Base-by-base conservation (phyloP, 345 rosid genomes). In the Noccaea bulbosa region DNA sequence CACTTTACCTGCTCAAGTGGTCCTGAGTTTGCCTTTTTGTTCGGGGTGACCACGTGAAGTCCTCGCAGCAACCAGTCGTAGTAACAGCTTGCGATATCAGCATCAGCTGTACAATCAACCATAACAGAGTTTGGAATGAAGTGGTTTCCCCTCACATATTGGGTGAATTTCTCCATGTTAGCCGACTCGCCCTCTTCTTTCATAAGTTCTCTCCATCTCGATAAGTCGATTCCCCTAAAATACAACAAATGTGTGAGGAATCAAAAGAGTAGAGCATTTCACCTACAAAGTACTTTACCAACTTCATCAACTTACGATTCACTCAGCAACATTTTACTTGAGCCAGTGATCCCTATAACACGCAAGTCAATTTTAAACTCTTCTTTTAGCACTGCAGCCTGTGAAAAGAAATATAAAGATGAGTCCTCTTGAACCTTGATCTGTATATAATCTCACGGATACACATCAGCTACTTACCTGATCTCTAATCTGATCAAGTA, bases 31-130 rank as follows among this genome's bases (percentile, higher is more conserved):
- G 96, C 97, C 79, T 84, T 94, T 78, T 91, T 94, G 82, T 94
- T 93, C 1, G 96, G 94, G 30, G 98, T 91, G 78, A 93, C 86
- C 64, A 93, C 88, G 44, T 93, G 97, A 80, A 91, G 82, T 71
- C 97, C 97, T 78, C 77, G 81, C 30, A 83, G 77, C 74, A 93
- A 78, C 98, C 97, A 91, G 70, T 84, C 82, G 54, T 83, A 77
- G 76, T 93, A 93, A 85, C 75, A 77, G 72, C 87, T 80, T 7
- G 98, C 96, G 47, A 93, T 71, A 62, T 24, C 73, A 33, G 98
- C 82, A 66, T 93, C 94, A 41, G 98, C 94, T 6, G 98, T 91
- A 73, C 98, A 93, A 74, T 93, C 98, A 58, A 93, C 98, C 73
- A 93, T 55, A 62, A 83, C 95, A 16, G 91, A 86, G 77, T 93